Conservation (phyloP, 1,139 yeast genomes). For the Wickerhamomyces sp. region DNA sequence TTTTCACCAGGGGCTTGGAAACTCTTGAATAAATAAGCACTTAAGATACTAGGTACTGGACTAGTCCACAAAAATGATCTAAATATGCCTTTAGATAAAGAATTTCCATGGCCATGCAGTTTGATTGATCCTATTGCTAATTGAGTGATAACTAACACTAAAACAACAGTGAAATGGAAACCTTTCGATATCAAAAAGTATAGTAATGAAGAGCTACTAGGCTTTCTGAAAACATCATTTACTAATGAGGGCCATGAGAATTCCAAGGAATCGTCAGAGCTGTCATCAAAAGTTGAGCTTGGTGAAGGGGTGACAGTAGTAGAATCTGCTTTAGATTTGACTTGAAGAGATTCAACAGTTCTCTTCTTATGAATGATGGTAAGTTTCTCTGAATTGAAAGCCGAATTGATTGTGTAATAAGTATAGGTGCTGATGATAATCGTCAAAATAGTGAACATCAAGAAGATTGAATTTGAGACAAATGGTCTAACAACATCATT, state of each 20-base stretch:
- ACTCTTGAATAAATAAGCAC: constrained; percentile 15
- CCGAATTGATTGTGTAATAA: constrained; percentile 10
- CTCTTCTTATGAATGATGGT: constrained; percentile 11
- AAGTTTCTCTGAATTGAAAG: constrained; percentile 14
- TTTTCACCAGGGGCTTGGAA: constrained; percentile 6
- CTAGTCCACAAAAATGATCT: constrained; percentile 11
- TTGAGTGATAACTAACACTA: constrained; percentile 6
- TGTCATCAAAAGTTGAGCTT: not conserved
- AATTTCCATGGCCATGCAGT: constrained; percentile 13
- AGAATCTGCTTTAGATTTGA: not conserved
- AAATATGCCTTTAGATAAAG: constrained; percentile 8
- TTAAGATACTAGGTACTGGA: constrained; percentile 13
- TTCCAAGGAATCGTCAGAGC: constrained; percentile 16
- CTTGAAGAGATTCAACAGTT: constrained; percentile 1
- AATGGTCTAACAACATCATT: constrained; percentile 24
- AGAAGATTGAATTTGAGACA: constrained; percentile 16
- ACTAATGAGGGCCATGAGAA: constrained; percentile 23
- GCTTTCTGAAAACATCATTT: constrained; percentile 22
- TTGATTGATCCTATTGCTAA: constrained; percentile 12
- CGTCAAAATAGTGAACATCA: constrained; percentile 18
- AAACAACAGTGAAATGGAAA: constrained; percentile 12
- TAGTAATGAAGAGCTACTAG: constrained; percentile 7
- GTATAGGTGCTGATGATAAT: constrained; percentile 30
- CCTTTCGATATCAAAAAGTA: constrained; percentile 18
- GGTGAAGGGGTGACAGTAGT: not conserved